These are phyloP conservation scores for Tetrahymena malaccensis DNA, from an alignment of 73 alveolate genomes.

Conservation along the genomic window DNA sequence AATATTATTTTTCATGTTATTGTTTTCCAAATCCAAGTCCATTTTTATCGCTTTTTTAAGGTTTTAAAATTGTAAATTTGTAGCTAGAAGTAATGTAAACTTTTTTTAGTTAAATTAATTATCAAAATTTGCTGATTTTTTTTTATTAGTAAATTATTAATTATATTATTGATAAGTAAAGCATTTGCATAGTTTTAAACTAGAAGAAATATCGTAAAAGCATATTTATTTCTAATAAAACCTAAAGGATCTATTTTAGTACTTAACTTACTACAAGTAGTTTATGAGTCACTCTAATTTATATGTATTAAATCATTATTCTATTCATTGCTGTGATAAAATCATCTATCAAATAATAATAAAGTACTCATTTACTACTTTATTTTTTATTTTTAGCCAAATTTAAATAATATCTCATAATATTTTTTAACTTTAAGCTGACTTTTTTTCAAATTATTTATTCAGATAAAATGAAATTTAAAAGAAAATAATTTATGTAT, in stretches of 20 bases:
- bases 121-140: too few species aligned
- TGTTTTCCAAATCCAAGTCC: not conserved
- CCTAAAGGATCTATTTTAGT: too few species aligned
- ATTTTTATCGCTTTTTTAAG: too few species aligned
- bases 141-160: not conserved
- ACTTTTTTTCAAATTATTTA: too few species aligned
- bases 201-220: not conserved
- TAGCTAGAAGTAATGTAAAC: not conserved
- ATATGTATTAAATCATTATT: too few species aligned
- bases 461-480: too few species aligned
- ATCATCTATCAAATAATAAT: too few species aligned
- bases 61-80: not conserved
- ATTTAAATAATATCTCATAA: too few species aligned
- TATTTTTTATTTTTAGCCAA: not conserved
- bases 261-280: not conserved
- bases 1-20: not conserved
- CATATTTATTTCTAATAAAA: too few species aligned
- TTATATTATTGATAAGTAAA: not conserved
- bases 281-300: not conserved
- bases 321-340: not conserved
- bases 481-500: too few species aligned
- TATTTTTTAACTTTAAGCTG: too few species aligned
- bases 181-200: not conserved
- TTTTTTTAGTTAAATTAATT: not conserved
- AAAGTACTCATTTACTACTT: not conserved